Evolutionary conservation across 441 rosid genomes (phyloP).

Genomic region (Croton laevigatus): DNA sequence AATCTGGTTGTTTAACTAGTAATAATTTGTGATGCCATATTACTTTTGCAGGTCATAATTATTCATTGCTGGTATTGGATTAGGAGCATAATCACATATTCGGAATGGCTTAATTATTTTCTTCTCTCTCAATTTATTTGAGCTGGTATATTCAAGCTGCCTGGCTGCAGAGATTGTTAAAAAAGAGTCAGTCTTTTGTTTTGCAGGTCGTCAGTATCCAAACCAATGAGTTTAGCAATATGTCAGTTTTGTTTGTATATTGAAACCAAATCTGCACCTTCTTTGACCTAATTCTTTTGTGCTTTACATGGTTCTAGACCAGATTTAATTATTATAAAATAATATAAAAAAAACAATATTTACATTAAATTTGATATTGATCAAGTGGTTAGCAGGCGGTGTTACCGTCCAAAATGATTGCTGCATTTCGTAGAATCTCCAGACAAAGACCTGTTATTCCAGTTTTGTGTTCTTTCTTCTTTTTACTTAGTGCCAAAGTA

Average conservation of each 20-base stretch:
- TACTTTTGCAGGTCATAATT: neutral
- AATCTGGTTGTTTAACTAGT: neutral
- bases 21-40: neutral
- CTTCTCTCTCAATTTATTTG: neutral
- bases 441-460: neutral
- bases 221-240: neutral
- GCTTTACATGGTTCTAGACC: slow-evolving; percentile 12
- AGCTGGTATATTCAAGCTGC: too few species aligned
- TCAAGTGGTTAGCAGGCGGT: slow-evolving; percentile 13
- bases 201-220: neutral
- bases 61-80: neutral
- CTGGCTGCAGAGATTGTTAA: too few species aligned
- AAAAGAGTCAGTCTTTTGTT: too few species aligned
- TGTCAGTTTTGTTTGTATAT: neutral
- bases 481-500: neutral
- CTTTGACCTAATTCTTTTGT: neutral
- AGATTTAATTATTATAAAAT: neutral
- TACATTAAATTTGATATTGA: neutral
- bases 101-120: neutral
- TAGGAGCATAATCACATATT: neutral
- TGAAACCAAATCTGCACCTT: slow-evolving; percentile 6
- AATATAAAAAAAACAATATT: neutral
- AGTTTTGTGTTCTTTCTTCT: neutral
- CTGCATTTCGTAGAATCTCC: slow-evolving; percentile 15
- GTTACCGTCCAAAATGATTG: slow-evolving; percentile 5